Evolutionary conservation across 805 yeast species (phyloP), one percentile per base, ranked within the genome.

Genomic region (Yarrowia yakushimensis): DNA sequence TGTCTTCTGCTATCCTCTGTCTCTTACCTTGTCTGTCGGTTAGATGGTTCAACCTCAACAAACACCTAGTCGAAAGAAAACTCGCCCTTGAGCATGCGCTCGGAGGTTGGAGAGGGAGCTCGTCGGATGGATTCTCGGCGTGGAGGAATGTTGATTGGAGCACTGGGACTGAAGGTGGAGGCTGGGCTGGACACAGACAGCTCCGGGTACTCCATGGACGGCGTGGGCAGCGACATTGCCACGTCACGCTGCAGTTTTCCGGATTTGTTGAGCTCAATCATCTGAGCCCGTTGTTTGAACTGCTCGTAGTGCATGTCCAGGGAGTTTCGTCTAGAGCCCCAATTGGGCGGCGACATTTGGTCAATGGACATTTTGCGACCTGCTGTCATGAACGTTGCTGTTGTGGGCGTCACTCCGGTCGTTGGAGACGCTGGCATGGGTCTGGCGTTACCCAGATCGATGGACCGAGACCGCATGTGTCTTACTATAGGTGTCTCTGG

Each of bases 371-470:
- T 39, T 8, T 41, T 39, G 10, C 61, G 36, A 15, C 61, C 61
- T 1, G 61, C 61, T 4, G 61, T 55, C 61, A 55, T 55, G 61
- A 55, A 55, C 13, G 61, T 41, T 13, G 61, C 61, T 2, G 61
- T 55, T 15, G 61, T 55, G 30, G 61, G 48, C 2, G 61, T 39
- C 10, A 55, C 28, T 2, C 61, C 48, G 4, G 61, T 55, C 8
- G 61, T 55, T 1, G 61, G 61, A 10, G 61, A 41, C 7, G 48
- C 46, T 9, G 61, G 61, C 15, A 15, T 36, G 3, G 46, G 48
- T n/a, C 48, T 13, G 2, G 48, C 30, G 30, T 31, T 27, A 27
- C 48, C 48, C 22, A 55, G 30, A 41, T 55, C 61, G 30, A 55
- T 55, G 15, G 61, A 55, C 4, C 48, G 36, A 1, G 61, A 55